Evolutionary conservation across 208 protist genomes (phyloP).

Genomic region (Pavlovales sp.): DNA sequence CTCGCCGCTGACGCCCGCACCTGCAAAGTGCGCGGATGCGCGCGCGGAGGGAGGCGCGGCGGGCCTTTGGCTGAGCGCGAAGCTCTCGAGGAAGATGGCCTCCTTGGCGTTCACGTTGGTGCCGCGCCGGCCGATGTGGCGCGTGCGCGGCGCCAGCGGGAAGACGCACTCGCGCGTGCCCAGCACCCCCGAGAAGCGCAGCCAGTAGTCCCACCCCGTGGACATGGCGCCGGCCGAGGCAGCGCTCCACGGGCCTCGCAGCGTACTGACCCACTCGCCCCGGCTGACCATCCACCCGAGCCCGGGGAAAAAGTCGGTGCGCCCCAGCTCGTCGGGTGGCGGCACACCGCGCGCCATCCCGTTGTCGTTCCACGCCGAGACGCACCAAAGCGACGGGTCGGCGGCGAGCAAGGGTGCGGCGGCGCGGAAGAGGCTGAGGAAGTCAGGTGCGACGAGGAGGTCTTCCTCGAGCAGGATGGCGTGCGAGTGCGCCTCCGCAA

Average conservation of each 20-base stretch:
- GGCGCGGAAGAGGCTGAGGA: conserved; percentile 47
- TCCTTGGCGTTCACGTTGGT: neutral
- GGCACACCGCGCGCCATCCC: conserved; percentile 20
- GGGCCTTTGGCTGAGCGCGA: neutral
- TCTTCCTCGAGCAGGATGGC: conserved; percentile 56
- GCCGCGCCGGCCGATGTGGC: neutral
- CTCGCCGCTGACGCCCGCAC: too few relatives aligned
- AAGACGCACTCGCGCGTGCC: neutral
- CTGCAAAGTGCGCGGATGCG: neutral
- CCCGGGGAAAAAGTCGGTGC: conserved; percentile 56
- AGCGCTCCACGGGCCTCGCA: conserved; percentile 23
- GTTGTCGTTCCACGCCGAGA: conserved; percentile 61
- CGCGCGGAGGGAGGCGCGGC: too few relatives aligned
- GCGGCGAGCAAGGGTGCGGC: conserved; percentile 44
- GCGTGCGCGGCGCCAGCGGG: neutral
- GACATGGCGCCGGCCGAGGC: neutral
- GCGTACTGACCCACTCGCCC: conserved; percentile 41
- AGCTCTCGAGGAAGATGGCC: neutral
- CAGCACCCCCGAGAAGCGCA: conserved; percentile 40
- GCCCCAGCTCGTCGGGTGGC: conserved; percentile 9
- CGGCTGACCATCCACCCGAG: conserved; percentile 57
- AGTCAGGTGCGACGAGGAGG: conserved; percentile 46
- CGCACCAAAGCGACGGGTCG: conserved; percentile 55
- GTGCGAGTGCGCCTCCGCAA: conserved; percentile 41
- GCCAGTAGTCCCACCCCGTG: conserved; percentile 61